Evolutionary conservation across 805 yeast species (phyloP), one percentile per base, ranked within the genome.

Genomic region (Yamadazyma sp.): DNA sequence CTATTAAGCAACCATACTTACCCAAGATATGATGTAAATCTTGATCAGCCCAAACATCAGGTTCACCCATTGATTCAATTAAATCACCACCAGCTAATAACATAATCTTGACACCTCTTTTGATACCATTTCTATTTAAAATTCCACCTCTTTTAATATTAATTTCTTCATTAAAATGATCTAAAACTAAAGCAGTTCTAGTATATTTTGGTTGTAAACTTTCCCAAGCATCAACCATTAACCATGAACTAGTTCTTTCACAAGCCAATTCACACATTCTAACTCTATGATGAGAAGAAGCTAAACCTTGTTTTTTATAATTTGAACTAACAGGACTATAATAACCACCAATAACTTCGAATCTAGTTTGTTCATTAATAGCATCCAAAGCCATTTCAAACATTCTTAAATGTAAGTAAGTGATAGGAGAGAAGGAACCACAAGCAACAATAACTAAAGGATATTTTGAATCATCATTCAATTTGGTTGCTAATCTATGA

Each of bases 221-320:
- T 64, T 93, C 98, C 98, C 98, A 93, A 1, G 98, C 97, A 58
- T 93, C 98, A 19, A 93, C 98, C 98, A 93, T 93, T 25, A 93
- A 71, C 98, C 98, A 93, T 18, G 91, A 80, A 4, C 93, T 80
- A 0, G 98, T 93, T 52, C 98, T 73, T 56, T 93, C 98, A 60
- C 98, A 89, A 0, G 97, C 98, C 53, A 93, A 70, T 58, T 93
- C 98, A 62, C 98, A 88, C 98, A 93, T 93, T 35, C 98, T 73
- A 8, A 93, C 98, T 39, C 98, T 76, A 58, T 93, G 96, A 43
- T 71, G 73, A 0, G 97, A 72, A 0, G 86, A 79, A 1, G 98
- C 98, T 35, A 93, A 68, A 0, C 98, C 98, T 27, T 86, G 87
- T 60, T 93, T 93, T 54, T 81, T 80, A 66, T 93, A 93, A 58